Percentiles rank a stretch among this genome's conserved stretches.
phyloP scores from a whole-genome alignment of 2,329 filamentous ascomycete species.

The Thielaviopsis ethacetica region DNA sequence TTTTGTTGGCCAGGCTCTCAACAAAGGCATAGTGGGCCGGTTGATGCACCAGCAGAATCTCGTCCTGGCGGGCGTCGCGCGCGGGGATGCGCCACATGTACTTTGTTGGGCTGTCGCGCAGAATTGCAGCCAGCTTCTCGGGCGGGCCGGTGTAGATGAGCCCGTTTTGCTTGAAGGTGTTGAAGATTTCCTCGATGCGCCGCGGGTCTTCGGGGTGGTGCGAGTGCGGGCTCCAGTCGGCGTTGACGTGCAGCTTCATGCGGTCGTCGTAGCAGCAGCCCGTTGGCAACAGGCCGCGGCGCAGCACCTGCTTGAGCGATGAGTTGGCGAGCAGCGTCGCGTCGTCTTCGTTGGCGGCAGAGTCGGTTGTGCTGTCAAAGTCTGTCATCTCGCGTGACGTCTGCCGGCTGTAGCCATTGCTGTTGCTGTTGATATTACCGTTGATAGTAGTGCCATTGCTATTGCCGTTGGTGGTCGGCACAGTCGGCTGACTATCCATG shows the following conservation, averaged over 20 bases:
- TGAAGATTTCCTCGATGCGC: conserved; percentile 85
- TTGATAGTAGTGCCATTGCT: too few species aligned
- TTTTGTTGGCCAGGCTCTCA: conserved; percentile 33
- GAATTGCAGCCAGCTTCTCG: conserved; percentile 32
- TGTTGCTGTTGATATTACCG: too few species aligned
- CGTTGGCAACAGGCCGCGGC: conserved; percentile 43
- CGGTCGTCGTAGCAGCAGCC: conserved; percentile 81
- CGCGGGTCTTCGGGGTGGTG: conserved; percentile 90
- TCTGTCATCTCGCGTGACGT: conserved; percentile 7
- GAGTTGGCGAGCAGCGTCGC: conserved; percentile 11
- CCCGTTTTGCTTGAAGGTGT: conserved; percentile 66
- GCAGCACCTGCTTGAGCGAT: conserved; percentile 22
- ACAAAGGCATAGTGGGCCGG: conserved; percentile 69
- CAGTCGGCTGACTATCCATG: conserved; percentile 20
- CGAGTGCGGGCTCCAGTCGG: conserved; percentile 53
- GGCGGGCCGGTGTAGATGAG: conserved; percentile 52
- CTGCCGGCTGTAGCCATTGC: conserved; percentile 7
- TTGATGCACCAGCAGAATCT: conserved; percentile 68
- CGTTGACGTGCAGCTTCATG: conserved; percentile 91
- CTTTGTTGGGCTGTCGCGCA: conserved; percentile 37
- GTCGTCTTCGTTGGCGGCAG: conserved; percentile 13
- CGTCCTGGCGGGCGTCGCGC: conserved; percentile 58
- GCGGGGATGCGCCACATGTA: conserved; percentile 66
- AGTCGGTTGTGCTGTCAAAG: conserved; percentile 11
- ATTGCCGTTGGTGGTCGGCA: background rate